phyloP scores from a whole-genome alignment of 2,329 filamentous ascomycete species.

The Cordyceps cateniannulata region DNA sequence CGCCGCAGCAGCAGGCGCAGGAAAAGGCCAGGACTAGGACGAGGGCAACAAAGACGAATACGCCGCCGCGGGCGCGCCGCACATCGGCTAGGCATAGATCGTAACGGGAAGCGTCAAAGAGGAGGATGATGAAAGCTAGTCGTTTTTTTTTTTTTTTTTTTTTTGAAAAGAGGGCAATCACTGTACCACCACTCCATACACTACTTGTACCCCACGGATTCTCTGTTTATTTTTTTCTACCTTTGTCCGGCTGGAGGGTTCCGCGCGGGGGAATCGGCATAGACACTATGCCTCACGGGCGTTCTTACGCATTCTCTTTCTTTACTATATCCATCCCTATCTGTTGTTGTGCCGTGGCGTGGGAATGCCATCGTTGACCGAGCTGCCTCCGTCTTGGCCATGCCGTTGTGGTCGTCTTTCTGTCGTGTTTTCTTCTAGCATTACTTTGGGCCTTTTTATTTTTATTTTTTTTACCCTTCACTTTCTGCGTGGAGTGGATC shows the following conservation, averaged over 20 bases:
- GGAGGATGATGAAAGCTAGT: no score
- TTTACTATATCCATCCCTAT: no score
- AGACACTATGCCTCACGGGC: no score
- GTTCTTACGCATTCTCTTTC: no score
- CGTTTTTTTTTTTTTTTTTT: not conserved
- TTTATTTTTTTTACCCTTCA: not conserved
- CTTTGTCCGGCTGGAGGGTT: not conserved
- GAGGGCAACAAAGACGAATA: not conserved
- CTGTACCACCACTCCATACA: not conserved
- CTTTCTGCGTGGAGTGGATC: no score
- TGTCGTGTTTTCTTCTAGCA: no score
- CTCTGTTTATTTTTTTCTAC: not conserved
- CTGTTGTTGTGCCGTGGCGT: no score
- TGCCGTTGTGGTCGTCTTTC: no score
- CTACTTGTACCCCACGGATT: not conserved
- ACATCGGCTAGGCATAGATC: not conserved
- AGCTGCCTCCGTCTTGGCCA: no score
- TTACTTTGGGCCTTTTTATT: no score
- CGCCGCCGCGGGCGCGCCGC: not conserved
- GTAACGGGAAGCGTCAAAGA: no score
- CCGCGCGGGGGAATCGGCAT: not conserved
- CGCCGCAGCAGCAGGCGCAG: not conserved
- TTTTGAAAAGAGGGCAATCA: not conserved
- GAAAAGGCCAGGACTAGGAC: not conserved
- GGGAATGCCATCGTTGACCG: no score